Percentiles rank a stretch among this genome's conserved stretches.
phyloP scores from a whole-genome alignment of 78 protist species.

The Dictyostelium citrinum region DNA sequence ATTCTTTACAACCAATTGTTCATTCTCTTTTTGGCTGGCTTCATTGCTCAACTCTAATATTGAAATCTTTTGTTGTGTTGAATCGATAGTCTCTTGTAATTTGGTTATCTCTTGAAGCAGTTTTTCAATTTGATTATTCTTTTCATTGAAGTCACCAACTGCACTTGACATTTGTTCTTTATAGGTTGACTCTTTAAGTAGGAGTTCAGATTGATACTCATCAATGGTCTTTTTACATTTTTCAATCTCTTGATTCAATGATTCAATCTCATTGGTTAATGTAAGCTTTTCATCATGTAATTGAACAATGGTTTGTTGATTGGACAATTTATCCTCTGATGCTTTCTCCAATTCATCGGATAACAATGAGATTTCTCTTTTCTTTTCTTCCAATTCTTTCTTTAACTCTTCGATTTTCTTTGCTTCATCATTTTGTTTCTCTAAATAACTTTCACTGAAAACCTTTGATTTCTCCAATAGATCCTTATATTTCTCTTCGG shows the following conservation, averaged over 20 bases:
- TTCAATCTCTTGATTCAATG: not conserved
- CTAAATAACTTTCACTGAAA: not conserved
- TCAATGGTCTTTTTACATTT: not conserved
- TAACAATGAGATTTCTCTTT: not conserved
- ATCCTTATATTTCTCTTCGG: constrained; percentile 52
- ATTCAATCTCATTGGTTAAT: not conserved
- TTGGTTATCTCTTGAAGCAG: not conserved
- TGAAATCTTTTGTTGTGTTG: not conserved
- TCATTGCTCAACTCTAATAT: not conserved
- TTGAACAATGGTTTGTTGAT: not conserved
- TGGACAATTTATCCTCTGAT: not conserved
- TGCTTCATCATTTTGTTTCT: not conserved
- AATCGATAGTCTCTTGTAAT: not conserved
- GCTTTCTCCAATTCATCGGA: not conserved
- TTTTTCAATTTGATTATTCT: not conserved
- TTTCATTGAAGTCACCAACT: not conserved
- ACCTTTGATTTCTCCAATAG: constrained; percentile 44
- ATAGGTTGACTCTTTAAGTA: not conserved
- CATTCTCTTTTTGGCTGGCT: not conserved
- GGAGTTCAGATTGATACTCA: not conserved
- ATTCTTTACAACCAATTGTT: not conserved
- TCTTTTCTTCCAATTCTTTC: constrained; percentile 27
- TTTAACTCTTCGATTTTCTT: constrained; percentile 1
- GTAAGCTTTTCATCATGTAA: not conserved
- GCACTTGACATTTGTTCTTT: not conserved